These are phyloP conservation scores for Cyphellophora attinorum DNA, from an alignment of 2,329 filamentous ascomycete species.

Conservation along the genomic window DNA sequence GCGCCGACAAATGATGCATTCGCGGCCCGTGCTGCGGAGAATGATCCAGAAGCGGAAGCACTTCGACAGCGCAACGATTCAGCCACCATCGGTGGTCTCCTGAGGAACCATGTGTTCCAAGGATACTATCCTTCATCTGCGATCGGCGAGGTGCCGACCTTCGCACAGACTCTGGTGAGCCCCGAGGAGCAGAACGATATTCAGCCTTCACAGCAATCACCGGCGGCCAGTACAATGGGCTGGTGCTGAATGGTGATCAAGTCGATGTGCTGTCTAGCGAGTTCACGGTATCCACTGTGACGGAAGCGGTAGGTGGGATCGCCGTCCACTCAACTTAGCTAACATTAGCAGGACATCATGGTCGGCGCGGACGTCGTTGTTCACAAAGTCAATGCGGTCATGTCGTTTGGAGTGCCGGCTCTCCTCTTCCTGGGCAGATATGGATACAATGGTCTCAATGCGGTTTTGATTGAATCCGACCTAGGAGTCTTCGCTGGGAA, in stretches of 20 bases:
- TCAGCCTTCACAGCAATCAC: slow-evolving; percentile 38
- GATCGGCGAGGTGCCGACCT: slow-evolving; percentile 33
- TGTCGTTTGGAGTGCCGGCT: slow-evolving; percentile 37
- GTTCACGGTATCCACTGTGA: slow-evolving; percentile 39
- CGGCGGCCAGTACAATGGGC: slow-evolving; percentile 48
- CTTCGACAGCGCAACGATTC: no score
- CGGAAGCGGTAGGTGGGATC: slow-evolving; percentile 19
- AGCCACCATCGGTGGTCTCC: no score
- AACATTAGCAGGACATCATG: slow-evolving; percentile 29
- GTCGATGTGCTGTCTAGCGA: slow-evolving; percentile 45
- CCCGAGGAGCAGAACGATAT: slow-evolving; percentile 15
- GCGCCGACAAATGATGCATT: slow-evolving; percentile 48
- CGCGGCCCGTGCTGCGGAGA: slow-evolving; percentile 27
- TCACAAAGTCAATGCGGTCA: slow-evolving; percentile 42
- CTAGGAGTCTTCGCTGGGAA: slow-evolving; percentile 17
- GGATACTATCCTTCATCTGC: background rate
- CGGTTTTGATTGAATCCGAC: slow-evolving; percentile 37
- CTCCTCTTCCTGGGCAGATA: slow-evolving; percentile 32
- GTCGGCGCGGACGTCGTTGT: slow-evolving; percentile 39
- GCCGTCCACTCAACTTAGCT: background rate
- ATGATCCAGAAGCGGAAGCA: slow-evolving; percentile 18
- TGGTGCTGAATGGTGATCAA: slow-evolving; percentile 27
- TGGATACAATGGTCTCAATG: slow-evolving; percentile 35
- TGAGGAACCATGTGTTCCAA: slow-evolving; percentile 49
- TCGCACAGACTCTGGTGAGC: slow-evolving; percentile 41